Evolutionary conservation across 2,329 filamentous ascomycete species (phyloP).

Genomic region (Nothophoma quercina): DNA sequence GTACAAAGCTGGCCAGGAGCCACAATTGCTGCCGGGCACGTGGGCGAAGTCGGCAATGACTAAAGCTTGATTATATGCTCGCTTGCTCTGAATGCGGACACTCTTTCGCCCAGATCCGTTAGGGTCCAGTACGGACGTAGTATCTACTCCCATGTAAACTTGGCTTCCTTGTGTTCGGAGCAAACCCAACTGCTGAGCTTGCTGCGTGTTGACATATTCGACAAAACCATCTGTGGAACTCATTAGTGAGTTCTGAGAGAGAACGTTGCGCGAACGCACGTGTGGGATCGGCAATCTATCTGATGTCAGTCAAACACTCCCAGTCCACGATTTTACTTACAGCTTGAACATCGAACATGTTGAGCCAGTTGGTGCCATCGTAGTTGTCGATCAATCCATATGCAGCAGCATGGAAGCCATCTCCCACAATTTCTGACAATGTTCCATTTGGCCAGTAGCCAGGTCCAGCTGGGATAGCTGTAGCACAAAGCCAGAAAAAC

Average conservation of each 20-base stretch:
- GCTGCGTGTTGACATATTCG: constrained; percentile 44
- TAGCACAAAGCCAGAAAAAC: constrained; percentile 30
- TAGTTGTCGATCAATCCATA: constrained; percentile 47
- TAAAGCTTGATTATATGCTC: constrained; percentile 46
- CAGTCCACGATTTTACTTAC: constrained; percentile 12
- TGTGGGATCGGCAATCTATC: constrained; percentile 46
- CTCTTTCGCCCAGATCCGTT: constrained; percentile 47
- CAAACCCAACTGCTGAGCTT: constrained; percentile 45
- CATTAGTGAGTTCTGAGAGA: not conserved
- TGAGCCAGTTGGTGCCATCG: constrained; percentile 49
- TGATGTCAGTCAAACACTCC: constrained; percentile 3
- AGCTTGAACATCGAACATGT: constrained; percentile 46
- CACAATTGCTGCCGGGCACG: constrained; percentile 48
- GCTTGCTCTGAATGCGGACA: constrained; percentile 48
- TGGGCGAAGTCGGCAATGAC: constrained; percentile 52
- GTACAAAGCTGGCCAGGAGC: constrained; percentile 51
- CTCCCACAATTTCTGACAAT: constrained; percentile 23
- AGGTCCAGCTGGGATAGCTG: constrained; percentile 26
- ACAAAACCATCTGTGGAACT: constrained; percentile 45
- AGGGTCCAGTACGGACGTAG: constrained; percentile 36
- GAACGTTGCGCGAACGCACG: constrained; percentile 23
- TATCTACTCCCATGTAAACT: constrained; percentile 52
- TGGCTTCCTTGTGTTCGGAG: constrained; percentile 43
- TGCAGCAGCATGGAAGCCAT: constrained; percentile 23
- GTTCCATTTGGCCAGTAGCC: constrained; percentile 33